Evolutionary conservation across 345 rosid species (phyloP).

Genomic region (Erucastrum elatum): DNA sequence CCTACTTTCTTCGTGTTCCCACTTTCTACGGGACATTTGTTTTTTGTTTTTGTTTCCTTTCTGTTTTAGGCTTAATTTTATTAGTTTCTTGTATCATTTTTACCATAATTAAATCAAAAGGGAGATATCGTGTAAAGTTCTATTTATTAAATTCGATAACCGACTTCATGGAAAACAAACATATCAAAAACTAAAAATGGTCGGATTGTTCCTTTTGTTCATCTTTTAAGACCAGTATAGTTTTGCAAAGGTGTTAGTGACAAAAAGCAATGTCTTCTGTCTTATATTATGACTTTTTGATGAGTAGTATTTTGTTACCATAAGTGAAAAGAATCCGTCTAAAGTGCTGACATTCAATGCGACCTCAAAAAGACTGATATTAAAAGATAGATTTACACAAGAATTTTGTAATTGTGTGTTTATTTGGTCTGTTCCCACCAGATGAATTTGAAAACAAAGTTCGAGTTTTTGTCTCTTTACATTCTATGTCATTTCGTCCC

Average conservation of each 20-base stretch:
- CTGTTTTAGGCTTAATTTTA: background rate
- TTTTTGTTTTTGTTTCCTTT: background rate
- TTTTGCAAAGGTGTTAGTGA: constrained; percentile 27
- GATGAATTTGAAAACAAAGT: constrained; percentile 9
- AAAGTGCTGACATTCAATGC: constrained; percentile 1
- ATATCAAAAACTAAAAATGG: background rate
- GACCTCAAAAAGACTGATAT: background rate
- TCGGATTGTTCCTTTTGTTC: constrained; percentile 27
- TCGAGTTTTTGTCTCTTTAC: background rate
- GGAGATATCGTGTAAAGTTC: constrained; percentile 27
- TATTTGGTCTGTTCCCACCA: background rate
- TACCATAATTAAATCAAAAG: constrained; percentile 4
- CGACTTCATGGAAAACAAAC: background rate
- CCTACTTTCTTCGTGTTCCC: constrained; percentile 39
- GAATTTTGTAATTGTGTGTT: background rate
- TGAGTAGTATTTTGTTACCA: constrained; percentile 6
- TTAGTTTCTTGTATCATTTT: background rate
- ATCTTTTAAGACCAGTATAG: constrained; percentile 7
- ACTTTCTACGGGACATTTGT: constrained; percentile 22
- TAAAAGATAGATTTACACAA: background rate
- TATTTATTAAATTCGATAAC: background rate
- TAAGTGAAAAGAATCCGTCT: background rate
- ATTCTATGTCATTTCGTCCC: background rate
- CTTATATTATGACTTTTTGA: constrained; percentile 1
- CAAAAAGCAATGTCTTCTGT: constrained; percentile 16